These are phyloP conservation scores for Colletotrichum cordylinicola DNA, from an alignment of 2,329 filamentous ascomycete species.

Conservation along the genomic window DNA sequence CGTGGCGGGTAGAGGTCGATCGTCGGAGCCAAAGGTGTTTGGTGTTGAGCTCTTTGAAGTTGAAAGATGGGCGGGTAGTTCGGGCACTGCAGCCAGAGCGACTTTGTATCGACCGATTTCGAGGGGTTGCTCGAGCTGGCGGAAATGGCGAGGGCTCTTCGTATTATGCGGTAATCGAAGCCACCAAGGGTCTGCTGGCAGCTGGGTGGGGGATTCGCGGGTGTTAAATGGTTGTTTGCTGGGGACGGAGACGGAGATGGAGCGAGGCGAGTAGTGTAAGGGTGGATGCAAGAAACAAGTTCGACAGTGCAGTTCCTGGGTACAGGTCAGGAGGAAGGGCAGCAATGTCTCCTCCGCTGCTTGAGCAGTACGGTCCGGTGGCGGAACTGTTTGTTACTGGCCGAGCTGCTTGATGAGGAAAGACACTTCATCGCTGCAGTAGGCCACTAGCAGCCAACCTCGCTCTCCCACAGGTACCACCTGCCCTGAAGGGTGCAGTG, in stretches of 20 bases:
- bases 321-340: background rate
- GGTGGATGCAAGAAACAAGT: slow-evolving; percentile 12
- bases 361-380: background rate
- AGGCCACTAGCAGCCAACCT: background rate
- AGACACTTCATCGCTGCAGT: background rate
- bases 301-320: background rate
- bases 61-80: background rate
- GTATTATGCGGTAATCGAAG: background rate
- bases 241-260: background rate
- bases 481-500: background rate
- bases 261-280: background rate
- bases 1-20: slow-evolving; percentile 26
- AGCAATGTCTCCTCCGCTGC: background rate
- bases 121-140: background rate
- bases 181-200: background rate
- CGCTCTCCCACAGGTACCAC: background rate
- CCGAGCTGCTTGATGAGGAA: background rate
- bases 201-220: background rate
- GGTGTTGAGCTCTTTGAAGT: background rate
- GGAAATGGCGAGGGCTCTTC: background rate
- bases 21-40: background rate
- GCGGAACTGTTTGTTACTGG: background rate
- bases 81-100: background rate
- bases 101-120: background rate
- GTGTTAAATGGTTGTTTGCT: slow-evolving; percentile 21